phyloP scores from a whole-genome alignment of 257 asterid genomes.

The Fraxinus pennsylvanica region DNA sequence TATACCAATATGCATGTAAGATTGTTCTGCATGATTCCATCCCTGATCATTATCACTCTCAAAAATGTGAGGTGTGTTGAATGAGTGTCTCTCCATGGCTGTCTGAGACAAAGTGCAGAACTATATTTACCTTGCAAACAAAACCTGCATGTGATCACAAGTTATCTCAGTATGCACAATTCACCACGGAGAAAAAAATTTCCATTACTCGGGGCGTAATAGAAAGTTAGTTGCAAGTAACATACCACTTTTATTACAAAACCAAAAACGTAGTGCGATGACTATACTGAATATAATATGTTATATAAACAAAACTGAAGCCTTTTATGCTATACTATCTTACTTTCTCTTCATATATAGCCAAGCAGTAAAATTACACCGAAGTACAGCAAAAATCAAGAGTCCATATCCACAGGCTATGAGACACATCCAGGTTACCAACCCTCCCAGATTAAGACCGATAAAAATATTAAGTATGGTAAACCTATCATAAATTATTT shows the following conservation, averaged over 20 bases:
- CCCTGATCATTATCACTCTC: constrained; percentile 63
- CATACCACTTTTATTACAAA: background rate
- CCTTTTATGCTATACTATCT: background rate
- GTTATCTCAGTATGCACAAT: constrained; percentile 18
- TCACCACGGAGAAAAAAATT: background rate
- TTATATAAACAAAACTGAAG: constrained; percentile 2
- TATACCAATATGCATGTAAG: constrained; percentile 60
- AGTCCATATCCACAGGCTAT: background rate
- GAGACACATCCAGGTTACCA: background rate
- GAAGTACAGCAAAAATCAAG: background rate
- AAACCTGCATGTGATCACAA: constrained; percentile 34
- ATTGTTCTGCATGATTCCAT: constrained; percentile 57
- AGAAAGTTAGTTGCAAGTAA: background rate
- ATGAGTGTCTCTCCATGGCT: constrained; percentile 62
- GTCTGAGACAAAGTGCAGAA: constrained; percentile 16
- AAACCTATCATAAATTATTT: background rate
- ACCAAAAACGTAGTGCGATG: background rate
- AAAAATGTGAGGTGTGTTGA: constrained; percentile 54
- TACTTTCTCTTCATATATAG: constrained; percentile 11
- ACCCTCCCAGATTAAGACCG: background rate
- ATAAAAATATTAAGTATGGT: background rate
- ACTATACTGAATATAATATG: background rate
- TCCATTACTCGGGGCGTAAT: background rate
- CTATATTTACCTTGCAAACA: constrained; percentile 13
- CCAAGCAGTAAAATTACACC: background rate